Evolutionary conservation across 1,284 basidiomycete genomes (phyloP), one percentile per base, ranked within the genome.

Genomic region (Stereum hirsutum): DNA sequence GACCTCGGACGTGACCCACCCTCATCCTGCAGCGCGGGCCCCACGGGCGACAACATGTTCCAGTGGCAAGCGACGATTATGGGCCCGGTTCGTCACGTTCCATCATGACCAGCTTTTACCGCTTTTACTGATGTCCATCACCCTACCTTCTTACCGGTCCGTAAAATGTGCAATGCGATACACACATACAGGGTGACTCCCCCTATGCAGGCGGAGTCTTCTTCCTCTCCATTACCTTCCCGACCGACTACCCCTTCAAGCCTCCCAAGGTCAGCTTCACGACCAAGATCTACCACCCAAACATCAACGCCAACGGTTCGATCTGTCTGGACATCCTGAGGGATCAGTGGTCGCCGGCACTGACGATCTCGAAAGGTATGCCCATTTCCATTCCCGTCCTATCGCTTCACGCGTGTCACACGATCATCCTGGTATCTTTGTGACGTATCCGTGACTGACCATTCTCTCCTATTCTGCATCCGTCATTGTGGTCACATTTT

Each of bases 181-280:
- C 28, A 17, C 12, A 21, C 36, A 23, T 31, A 25, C 57, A 94
- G 89, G 81, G 85, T 57, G 93, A 96, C 61, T 94, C 90, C 56
- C 93, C 93, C 37, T 96, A 96, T 61, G 82, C 93, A 27, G 93
- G 93, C 56, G 93, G 93, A 63, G 92, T 96, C 48, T 96, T 95
- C 73, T 95, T 95, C 84, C 81, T 96, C 53, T 90, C 81, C 46
- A 95, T 95, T 64, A 81, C 77, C 39, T 94, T 95, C 79, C 89
- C 88, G 39, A 84, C 83, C 66, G 93, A 97, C 67, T 97, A 97
- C 73, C 93, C 93, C 33, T 96, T 97, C 83, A 95, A 95, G 74
- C 95, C 96, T 32, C 96, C 96, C 64, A 98, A 98, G 79, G 92
- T 99, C 66, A 89, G 87, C 69, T 99, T 99, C 71, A 93, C 90